Evolutionary conservation across 345 rosid species (phyloP), one percentile per base, ranked within the genome.

Genomic region (Trapa incisa): DNA sequence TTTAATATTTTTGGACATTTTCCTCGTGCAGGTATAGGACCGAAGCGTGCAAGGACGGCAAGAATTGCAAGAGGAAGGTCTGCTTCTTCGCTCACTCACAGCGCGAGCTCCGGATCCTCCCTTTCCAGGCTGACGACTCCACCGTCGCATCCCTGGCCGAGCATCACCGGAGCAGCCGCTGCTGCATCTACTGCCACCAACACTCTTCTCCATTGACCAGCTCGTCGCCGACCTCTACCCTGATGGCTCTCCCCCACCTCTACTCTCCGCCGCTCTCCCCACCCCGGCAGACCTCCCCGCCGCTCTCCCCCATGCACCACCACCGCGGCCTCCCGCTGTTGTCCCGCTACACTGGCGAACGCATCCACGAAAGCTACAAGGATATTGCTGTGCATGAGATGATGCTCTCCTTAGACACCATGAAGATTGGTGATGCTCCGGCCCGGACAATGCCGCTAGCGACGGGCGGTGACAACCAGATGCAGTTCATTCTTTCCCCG

Each of bases 71-170:
- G 71, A 82, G 95, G 1, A 86, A 86, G 75, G 82, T 86, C 0
- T 88, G 95, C 69, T 88, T 88, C 77, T 88, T 88, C 37, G 95
- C 91, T 53, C 95, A 88, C 61, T 77, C 89, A 12, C 76, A 87
- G 37, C 85, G 78, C 50, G 85, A 88, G 81, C 87, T 88, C 37
- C 76, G 95, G 39, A 63, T 86, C 67, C 76, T 86, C 61, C 86
- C 85, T 0, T 80, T 70, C 47, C 72, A 76, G 68, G 38, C 73
- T 38, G 73, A 69, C 39, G 37, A 36, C 52, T 36, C 72, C 38
- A 42, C 73, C 47, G 12, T 33, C 4, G 35, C 71, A 16, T 52
- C 76, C 9, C 14, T 81, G 61, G 74, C 6, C 13, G 60, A 69
- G 52, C 74, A 56, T 36, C 71, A 65, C 32, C 43, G 6, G 43